phyloP scores from a whole-genome alignment of 306 rosid genomes.

The Herpetospermum pedunculosum region DNA sequence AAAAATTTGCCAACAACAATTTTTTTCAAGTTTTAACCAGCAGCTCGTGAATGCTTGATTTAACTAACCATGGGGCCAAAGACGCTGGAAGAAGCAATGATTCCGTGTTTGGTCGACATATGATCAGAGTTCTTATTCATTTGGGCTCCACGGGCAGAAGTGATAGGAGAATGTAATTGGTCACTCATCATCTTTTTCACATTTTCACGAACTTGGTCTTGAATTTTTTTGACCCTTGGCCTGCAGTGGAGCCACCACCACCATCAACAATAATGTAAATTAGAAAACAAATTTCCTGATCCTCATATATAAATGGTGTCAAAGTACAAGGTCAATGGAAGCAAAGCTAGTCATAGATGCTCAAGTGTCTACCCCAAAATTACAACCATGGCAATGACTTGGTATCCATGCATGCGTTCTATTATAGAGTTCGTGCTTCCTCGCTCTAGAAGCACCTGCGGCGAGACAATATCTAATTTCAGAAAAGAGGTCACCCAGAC shows the following conservation, averaged over 20 bases:
- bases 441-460: conserved; percentile 57
- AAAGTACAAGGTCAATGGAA: neutral
- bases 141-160: conserved; percentile 26
- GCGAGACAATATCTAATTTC: conserved; percentile 7
- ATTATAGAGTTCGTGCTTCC: conserved; percentile 31
- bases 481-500: conserved; percentile 2
- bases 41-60: neutral
- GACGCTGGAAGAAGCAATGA: conserved; percentile 68
- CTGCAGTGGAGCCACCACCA: conserved; percentile 28
- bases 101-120: conserved; percentile 40
- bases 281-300: neutral
- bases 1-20: neutral
- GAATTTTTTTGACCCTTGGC: conserved; percentile 70
- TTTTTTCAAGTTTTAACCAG: neutral
- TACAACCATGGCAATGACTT: conserved; percentile 78
- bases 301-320: neutral
- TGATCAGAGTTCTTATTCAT: conserved; percentile 19
- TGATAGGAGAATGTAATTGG: conserved; percentile 41
- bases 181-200: conserved; percentile 61
- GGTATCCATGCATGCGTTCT: conserved; percentile 69
- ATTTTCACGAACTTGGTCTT: conserved; percentile 39
- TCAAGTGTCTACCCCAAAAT: conserved; percentile 53
- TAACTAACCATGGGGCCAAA: conserved; percentile 68
- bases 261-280: neutral
- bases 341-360: neutral